Percentiles rank a stretch among this genome's conserved stretches.
These are phyloP conservation scores for Silene conica DNA, from an alignment of 148 eudicot species.

Conservation along the genomic window DNA sequence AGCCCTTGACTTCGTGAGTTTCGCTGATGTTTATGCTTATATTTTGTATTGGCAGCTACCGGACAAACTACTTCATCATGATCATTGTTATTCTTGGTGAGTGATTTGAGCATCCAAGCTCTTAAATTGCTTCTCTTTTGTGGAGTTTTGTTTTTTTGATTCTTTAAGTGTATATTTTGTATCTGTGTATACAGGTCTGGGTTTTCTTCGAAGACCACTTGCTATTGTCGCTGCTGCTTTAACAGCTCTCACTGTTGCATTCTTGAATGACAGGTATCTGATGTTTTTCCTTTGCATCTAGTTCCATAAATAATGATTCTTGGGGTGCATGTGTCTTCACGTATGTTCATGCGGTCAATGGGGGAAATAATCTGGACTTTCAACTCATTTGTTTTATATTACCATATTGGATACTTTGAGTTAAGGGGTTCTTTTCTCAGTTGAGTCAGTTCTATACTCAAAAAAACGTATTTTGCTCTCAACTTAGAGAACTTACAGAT, in stretches of 20 bases:
- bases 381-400: not conserved
- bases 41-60: constrained; percentile 57
- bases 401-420: not conserved
- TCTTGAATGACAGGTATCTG: constrained; percentile 84
- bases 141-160: not conserved
- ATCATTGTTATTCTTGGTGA: constrained; percentile 78
- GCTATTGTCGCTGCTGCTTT: constrained; percentile 80
- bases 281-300: not conserved
- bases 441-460: too few relatives aligned
- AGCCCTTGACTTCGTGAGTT: not conserved
- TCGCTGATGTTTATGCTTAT: not conserved
- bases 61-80: constrained; percentile 92
- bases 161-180: not conserved
- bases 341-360: not conserved
- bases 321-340: not conserved
- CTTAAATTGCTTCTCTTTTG: constrained; percentile 1
- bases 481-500: too few relatives aligned
- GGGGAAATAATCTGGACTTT: not conserved
- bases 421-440: not conserved
- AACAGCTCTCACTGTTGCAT: constrained; percentile 77
- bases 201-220: constrained; percentile 83
- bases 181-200: constrained; percentile 52
- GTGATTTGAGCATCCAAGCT: constrained; percentile 10
- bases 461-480: too few relatives aligned
- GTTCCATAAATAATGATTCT: not conserved